A percentile compares a stretch with the other conserved stretches of the same genome.
Conservation (phyloP, 129 eudicot species). For the Lonicera japonica region DNA sequence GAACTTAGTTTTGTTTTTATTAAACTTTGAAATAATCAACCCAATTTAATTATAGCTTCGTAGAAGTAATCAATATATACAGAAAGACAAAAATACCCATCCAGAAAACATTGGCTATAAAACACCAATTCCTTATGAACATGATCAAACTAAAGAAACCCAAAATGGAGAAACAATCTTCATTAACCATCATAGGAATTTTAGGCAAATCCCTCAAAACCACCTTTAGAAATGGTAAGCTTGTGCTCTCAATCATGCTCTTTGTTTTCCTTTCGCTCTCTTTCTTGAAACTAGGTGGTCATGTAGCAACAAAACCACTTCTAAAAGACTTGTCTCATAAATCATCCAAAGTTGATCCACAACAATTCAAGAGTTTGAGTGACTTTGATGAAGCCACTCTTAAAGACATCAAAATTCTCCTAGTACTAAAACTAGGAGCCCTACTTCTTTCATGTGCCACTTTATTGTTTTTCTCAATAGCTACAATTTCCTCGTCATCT, state of each 20-base stretch:
- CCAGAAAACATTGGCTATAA: too few relatives aligned
- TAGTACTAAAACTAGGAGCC: neutral
- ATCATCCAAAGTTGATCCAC: neutral
- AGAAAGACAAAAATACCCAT: too few relatives aligned
- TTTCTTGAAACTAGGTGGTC: neutral
- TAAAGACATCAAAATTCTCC: neutral
- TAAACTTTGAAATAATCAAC: too few relatives aligned
- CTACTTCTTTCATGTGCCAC: neutral
- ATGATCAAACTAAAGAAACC: too few relatives aligned
- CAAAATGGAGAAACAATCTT: slow-evolving; percentile 2
- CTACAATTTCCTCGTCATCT: neutral
- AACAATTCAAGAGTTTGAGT: too few relatives aligned
- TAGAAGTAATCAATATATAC: too few relatives aligned
- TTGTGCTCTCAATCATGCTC: neutral
- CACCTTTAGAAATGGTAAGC: neutral
- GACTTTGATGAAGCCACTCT: neutral
- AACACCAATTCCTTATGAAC: too few relatives aligned
- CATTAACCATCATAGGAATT: slow-evolving; percentile 25
- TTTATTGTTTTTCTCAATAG: neutral
- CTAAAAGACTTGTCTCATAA: neutral
- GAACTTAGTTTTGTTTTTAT: too few relatives aligned
- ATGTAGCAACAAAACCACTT: neutral
- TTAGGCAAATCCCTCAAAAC: neutral
- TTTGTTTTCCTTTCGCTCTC: neutral
- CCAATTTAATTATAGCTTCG: too few relatives aligned